Evolutionary conservation across 129 eudicot genomes (phyloP), one percentile per base, ranked within the genome.

Genomic region (Tagetes patula): DNA sequence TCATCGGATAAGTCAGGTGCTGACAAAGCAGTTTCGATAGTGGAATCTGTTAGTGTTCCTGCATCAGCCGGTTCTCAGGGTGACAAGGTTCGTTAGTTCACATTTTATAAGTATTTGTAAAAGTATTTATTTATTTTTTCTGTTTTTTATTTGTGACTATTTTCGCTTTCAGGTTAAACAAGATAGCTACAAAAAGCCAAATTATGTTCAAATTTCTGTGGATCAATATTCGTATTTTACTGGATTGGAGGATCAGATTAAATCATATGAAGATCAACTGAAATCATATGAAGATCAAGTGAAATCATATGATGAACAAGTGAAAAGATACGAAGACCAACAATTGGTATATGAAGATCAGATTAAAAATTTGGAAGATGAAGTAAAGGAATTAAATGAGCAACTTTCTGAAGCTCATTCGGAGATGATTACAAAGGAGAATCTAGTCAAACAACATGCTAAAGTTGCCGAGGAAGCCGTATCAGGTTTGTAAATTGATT

Each of bases 391-490:
- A 8, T 54, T 95, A 82, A 88, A 86, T 76, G 94, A 95, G 70
- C 88, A 86, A 60, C 81, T 95, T 39, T 85, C 97, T 63, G 87
- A 76, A 75, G 91, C 96, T 37, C 68, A 95, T 73, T 65, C 91
- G 67, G 99, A 95, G 71, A 88, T 95, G 78, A 86, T 85, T 11
- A 83, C 88, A 27, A 88, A 95, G 77, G 99, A 90, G 72, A 89
- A 75, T 82, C 69, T 85, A 63, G 99, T 90, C 56, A 95, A 95
- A 75, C 99, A 95, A 70, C 99, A 95, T 48, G 88, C 88, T 5
- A 95, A 95, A 82, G 99, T 95, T 52, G 99, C 99, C 41, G 99
- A 95, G 80, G 99, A 95, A 65, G 99, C 99, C 41, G 97, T 95
- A 45, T 95, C 97, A 76, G 99, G 99, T 95, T 60, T 69, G 71